A percentile compares a stretch with the other conserved stretches of the same genome.
Evolutionary conservation across 106 monocot species (phyloP).

Genomic region (Apostasia shenzhenica): DNA sequence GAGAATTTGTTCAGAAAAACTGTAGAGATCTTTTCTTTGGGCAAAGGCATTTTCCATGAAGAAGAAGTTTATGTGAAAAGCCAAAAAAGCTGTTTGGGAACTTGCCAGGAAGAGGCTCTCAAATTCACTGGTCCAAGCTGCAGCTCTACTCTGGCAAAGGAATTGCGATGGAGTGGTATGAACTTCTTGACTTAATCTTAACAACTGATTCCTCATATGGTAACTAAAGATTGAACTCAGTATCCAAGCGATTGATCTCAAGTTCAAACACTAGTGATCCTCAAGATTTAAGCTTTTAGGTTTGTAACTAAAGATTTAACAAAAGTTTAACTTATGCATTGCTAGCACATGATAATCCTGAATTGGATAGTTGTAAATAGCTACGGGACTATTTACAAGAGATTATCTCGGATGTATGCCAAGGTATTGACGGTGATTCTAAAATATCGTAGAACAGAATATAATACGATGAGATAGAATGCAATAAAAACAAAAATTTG

Average conservation of each 20-base stretch:
- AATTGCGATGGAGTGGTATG: conserved; percentile 86
- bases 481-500: not conserved
- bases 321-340: too few species aligned
- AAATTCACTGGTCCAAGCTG: conserved; percentile 86
- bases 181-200: not conserved
- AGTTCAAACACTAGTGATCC: too few species aligned
- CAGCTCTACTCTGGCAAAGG: conserved; percentile 67
- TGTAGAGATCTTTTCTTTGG: conserved; percentile 85
- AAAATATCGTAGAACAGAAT: not conserved
- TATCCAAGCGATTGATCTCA: too few species aligned
- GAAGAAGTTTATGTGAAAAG: conserved; percentile 81
- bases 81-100: conserved; percentile 64
- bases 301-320: too few species aligned
- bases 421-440: not conserved
- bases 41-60: conserved; percentile 83
- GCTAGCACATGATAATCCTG: too few species aligned
- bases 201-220: too few species aligned
- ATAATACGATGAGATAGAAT: conserved; percentile 3
- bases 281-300: too few species aligned
- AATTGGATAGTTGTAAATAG: too few species aligned
- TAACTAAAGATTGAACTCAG: too few species aligned
- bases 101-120: conserved; percentile 68
- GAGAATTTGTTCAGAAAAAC: conserved; percentile 84
- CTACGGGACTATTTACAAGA: too few species aligned
- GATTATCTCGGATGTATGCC: too few species aligned